Percentiles rank a stretch among this genome's conserved stretches.
These are phyloP conservation scores for Peterozyma xylosa DNA, from an alignment of 805 yeast species.

Conservation along the genomic window DNA sequence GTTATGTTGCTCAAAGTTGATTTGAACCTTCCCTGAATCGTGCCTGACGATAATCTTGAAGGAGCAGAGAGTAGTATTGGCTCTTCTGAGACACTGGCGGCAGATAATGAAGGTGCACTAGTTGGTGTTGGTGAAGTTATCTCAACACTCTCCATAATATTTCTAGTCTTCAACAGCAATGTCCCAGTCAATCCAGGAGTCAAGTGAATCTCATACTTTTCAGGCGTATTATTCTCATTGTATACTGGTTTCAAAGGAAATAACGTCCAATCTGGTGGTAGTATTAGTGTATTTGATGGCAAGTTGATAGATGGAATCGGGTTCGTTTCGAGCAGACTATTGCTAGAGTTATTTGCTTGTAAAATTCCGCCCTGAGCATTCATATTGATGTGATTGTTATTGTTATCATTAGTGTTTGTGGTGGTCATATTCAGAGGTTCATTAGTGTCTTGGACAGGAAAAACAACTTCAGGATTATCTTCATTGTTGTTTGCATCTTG, in stretches of 20 bases:
- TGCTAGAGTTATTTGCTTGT: neutral
- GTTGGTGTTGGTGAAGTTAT: too few relatives aligned
- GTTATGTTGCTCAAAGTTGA: too few relatives aligned
- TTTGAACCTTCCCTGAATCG: too few relatives aligned
- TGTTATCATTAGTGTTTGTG: neutral
- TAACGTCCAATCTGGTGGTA: constrained; percentile 23
- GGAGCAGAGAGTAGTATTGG: too few relatives aligned
- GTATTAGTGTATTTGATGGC: constrained; percentile 15
- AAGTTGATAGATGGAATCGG: constrained; percentile 8
- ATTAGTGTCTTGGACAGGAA: too few relatives aligned
- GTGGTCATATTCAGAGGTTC: neutral
- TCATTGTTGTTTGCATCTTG: neutral
- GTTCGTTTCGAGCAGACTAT: neutral
- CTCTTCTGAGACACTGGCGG: too few relatives aligned
- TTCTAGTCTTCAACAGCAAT: neutral
- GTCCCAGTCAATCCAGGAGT: constrained; percentile 9
- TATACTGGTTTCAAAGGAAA: constrained; percentile 13
- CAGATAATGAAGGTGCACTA: too few relatives aligned
- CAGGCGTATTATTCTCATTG: neutral
- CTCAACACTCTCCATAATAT: too few relatives aligned
- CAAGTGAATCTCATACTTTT: constrained; percentile 11
- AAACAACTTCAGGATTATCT: neutral
- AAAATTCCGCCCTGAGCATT: neutral
- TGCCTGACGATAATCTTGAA: too few relatives aligned
- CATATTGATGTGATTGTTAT: neutral